Evolutionary conservation across 371 early-diverging fungal genomes (phyloP), one percentile per base, ranked within the genome.

Genomic region (Batrachochytrium dendrobatidis): DNA sequence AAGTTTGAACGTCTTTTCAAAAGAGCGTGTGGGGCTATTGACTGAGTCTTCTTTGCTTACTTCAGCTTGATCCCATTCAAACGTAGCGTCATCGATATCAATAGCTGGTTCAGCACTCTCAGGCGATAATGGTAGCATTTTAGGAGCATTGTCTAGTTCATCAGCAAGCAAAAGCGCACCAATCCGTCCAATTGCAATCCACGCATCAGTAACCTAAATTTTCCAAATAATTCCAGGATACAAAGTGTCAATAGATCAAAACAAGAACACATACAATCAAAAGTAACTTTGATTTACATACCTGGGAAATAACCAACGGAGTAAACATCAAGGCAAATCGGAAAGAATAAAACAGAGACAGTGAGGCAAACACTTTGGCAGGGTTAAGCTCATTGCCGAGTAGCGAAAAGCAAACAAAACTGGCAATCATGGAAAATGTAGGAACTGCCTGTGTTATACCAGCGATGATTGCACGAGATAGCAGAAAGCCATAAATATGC

Each of bases 371-470:
- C 24, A 61, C 48, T 15, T 33, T 35, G 10, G 51, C 48, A 8
- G 58, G 52, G 30, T 52, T 31, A 30, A 66, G 39, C 17, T 8
- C 22, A 22, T 57, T 53, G 5, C 56, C 58, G n/a, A 56, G 25
- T 1, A 18, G 18, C 1, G 29, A 39, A 52, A 48, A 66, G 18
- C 54, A 43, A 0, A 60, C 56, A 46, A 61, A 66, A 25, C 59
- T 58, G 10, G 55, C 17, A 1, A 66, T 50, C 66, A 61, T 66
- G 10, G 66, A 57, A 15, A 61, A 48, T 5, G 59, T 45, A 2
- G 66, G 66, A 18, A 66, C 46, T 31, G 59, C 62, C 50, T 59
- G 59, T 4, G 67, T 63, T 12, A 63, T 15, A 26, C 55, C 32
- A n/a, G 56, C 43, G 26, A 60, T 60, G 31, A 34, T 3, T 3